A percentile compares a stretch with the other conserved stretches of the same genome.
These are phyloP conservation scores for Yamadazyma oceani DNA, from an alignment of 1,139 yeast species.

Conservation along the genomic window DNA sequence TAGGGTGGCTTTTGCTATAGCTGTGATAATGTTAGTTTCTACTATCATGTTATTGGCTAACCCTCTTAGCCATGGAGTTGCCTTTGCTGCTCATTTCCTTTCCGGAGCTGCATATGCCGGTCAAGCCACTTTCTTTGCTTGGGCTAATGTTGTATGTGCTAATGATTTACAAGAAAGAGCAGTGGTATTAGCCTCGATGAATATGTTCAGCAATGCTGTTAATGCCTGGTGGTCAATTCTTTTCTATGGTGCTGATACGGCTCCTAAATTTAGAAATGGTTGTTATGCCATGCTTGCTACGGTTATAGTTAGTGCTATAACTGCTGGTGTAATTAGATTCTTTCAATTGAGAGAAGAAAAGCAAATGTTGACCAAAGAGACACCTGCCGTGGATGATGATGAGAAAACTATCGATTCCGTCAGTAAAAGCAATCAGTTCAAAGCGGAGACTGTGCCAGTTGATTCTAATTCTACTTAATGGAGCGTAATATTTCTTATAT, in stretches of 20 bases:
- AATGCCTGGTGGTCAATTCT: conserved; percentile 65
- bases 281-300: conserved; percentile 60
- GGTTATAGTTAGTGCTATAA: conserved; percentile 26
- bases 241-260: conserved; percentile 51
- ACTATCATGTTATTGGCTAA: conserved; percentile 34
- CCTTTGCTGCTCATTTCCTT: conserved; percentile 55
- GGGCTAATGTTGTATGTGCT: conserved; percentile 58
- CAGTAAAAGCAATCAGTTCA: conserved; percentile 4
- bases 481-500: background rate
- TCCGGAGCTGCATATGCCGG: conserved; percentile 57
- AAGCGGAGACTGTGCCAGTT: background rate
- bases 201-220: conserved; percentile 61
- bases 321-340: conserved; percentile 23
- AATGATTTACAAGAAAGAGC: conserved; percentile 59
- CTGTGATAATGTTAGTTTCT: conserved; percentile 38
- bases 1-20: conserved; percentile 47
- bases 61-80: conserved; percentile 35
- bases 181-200: conserved; percentile 59
- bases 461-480: background rate
- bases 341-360: conserved; percentile 38
- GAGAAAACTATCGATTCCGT: conserved; percentile 9
- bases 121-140: conserved; percentile 57
- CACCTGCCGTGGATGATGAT: conserved; percentile 16
- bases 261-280: conserved; percentile 51
- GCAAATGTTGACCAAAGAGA: background rate